A percentile compares a stretch with the other conserved stretches of the same genome.
phyloP scores from a whole-genome alignment of 345 rosid species.

The Populus nigra region DNA sequence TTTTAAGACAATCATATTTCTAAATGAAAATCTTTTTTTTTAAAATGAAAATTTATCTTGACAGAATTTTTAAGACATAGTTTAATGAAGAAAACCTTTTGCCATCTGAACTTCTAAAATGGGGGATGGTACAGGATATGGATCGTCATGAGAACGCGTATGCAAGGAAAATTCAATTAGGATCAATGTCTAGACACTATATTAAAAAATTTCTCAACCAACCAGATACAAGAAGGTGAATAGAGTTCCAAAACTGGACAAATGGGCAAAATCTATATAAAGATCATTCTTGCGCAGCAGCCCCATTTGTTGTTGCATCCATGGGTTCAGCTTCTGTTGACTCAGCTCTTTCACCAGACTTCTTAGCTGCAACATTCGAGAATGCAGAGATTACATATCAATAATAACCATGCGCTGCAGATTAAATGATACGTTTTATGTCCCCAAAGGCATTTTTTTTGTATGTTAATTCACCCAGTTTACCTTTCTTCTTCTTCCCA shows the following conservation, averaged over 20 bases:
- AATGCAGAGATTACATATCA: not conserved
- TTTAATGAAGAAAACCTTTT: not conserved
- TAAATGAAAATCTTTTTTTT: too few species aligned
- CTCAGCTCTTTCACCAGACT: conserved; percentile 55
- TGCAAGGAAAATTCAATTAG: not conserved
- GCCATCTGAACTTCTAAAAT: not conserved
- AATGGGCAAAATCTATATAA: not conserved
- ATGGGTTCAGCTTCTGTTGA: conserved; percentile 60
- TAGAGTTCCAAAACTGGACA: conserved; percentile 52
- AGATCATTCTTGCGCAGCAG: conserved; percentile 36
- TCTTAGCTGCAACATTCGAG: conserved; percentile 57
- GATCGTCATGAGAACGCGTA: not conserved
- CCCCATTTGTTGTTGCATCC: conserved; percentile 54
- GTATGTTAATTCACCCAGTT: not conserved
- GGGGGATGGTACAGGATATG: not conserved
- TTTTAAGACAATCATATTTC: too few species aligned
- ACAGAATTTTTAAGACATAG: too few species aligned
- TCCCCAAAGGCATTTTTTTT: not conserved
- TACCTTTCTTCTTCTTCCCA: conserved; percentile 99
- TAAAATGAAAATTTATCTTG: too few species aligned
- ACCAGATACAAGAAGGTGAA: conserved; percentile 29
- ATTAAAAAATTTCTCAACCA: conserved; percentile 28
- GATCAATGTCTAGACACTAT: conserved; percentile 31
- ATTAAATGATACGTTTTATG: not conserved
- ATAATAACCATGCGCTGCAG: not conserved